phyloP scores from a whole-genome alignment of 257 asterid species.

The Anisodus tanguticus region DNA sequence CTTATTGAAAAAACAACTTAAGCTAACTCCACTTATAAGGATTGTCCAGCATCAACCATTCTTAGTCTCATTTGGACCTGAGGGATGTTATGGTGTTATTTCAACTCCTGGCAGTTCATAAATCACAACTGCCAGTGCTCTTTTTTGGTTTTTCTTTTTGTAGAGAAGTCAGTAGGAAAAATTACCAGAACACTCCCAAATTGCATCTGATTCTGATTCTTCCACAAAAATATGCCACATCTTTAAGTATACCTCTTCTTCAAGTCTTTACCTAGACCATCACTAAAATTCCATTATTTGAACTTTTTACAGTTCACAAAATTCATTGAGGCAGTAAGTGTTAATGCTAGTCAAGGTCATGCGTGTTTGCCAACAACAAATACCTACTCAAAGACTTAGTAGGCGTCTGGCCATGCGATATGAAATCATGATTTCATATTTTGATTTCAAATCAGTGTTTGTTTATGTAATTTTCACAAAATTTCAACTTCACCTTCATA shows the following conservation, averaged over 20 bases:
- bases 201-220: background rate
- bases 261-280: background rate
- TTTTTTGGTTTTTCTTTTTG: background rate
- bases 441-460: too few relatives aligned
- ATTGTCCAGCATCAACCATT: background rate
- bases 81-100: background rate
- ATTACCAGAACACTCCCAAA: constrained; percentile 1
- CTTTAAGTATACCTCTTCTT: background rate
- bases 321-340: background rate
- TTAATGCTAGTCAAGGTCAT: background rate
- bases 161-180: background rate
- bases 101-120: background rate
- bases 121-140: background rate
- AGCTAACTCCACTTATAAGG: background rate
- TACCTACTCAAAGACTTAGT: background rate
- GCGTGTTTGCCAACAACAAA: background rate
- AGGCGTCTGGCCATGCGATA: too few relatives aligned
- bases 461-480: too few relatives aligned
- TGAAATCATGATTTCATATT: too few relatives aligned
- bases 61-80: background rate
- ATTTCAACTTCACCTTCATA: too few relatives aligned
- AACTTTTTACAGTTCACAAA: background rate
- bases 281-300: constrained; percentile 5
- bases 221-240: background rate
- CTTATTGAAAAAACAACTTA: background rate